A percentile compares a stretch with the other conserved stretches of the same genome.
phyloP scores from a whole-genome alignment of 805 yeast genomes.

The Yarrowia sp. region DNA sequence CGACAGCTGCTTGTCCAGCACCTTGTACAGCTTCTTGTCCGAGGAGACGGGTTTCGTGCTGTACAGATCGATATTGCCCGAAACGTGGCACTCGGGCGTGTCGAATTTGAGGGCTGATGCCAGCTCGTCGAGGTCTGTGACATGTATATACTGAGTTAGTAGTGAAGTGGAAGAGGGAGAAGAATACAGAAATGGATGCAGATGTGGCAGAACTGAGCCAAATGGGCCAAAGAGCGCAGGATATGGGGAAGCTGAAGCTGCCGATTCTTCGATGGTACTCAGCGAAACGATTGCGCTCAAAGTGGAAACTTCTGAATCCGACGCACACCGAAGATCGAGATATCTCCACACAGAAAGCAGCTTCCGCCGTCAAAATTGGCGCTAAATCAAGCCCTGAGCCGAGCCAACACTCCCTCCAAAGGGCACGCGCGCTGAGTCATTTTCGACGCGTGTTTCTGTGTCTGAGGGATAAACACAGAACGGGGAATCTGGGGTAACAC shows the following conservation, averaged over 20 bases:
- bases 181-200: neutral
- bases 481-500: no score
- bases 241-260: no score
- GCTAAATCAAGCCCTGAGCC: no score
- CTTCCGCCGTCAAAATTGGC: no score
- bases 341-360: no score
- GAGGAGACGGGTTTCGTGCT: constrained; percentile 93
- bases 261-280: no score
- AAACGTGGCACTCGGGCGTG: constrained; percentile 74
- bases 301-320: no score
- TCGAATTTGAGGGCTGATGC: constrained; percentile 85
- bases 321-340: no score
- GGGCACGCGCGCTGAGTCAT: constrained; percentile 1
- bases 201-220: neutral
- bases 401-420: no score
- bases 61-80: constrained; percentile 91
- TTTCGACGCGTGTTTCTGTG: neutral
- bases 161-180: no score
- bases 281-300: no score
- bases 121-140: constrained; percentile 87
- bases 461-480: constrained; percentile 7
- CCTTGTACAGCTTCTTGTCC: constrained; percentile 86
- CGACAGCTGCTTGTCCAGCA: constrained; percentile 82
- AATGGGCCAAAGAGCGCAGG: no score
- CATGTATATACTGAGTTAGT: constrained; percentile 77